Evolutionary conservation across 257 asterid genomes (phyloP).

Genomic region (Asclepias syriaca): DNA sequence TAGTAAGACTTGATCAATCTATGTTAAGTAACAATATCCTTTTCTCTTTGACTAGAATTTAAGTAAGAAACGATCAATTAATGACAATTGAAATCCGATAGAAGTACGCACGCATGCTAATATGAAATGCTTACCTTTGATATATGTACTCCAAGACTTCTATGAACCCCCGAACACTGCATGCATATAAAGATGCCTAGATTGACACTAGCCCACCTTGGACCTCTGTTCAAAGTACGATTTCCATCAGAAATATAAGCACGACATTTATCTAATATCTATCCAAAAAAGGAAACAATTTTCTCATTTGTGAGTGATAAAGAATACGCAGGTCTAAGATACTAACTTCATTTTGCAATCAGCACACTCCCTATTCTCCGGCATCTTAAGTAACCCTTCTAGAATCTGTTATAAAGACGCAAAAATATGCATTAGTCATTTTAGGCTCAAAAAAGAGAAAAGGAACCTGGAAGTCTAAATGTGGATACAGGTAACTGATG

Average conservation of each 20-base stretch:
- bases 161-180: slow-evolving; percentile 42
- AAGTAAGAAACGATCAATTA: neutral
- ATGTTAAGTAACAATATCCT: neutral
- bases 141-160: slow-evolving; percentile 45
- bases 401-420: slow-evolving; percentile 22
- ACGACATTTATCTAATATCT: slow-evolving; percentile 2
- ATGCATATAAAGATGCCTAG: slow-evolving; percentile 42
- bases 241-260: neutral
- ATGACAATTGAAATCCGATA: neutral
- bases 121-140: slow-evolving; percentile 27
- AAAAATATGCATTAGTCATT: neutral
- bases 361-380: slow-evolving; percentile 41
- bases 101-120: neutral
- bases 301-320: neutral
- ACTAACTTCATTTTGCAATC: slow-evolving; percentile 40
- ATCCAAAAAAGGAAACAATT: neutral
- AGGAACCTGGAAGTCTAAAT: neutral
- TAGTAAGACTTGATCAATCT: neutral
- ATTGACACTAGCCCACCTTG: slow-evolving; percentile 49
- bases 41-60: neutral
- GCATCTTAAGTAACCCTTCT: slow-evolving; percentile 34
- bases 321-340: neutral
- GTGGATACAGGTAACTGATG: neutral
- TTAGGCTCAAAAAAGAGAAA: neutral
- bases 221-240: slow-evolving; percentile 27